Evolutionary conservation across 2,329 filamentous ascomycete species (phyloP), one percentile per base, ranked within the genome.

Genomic region (Fusarium sp.): DNA sequence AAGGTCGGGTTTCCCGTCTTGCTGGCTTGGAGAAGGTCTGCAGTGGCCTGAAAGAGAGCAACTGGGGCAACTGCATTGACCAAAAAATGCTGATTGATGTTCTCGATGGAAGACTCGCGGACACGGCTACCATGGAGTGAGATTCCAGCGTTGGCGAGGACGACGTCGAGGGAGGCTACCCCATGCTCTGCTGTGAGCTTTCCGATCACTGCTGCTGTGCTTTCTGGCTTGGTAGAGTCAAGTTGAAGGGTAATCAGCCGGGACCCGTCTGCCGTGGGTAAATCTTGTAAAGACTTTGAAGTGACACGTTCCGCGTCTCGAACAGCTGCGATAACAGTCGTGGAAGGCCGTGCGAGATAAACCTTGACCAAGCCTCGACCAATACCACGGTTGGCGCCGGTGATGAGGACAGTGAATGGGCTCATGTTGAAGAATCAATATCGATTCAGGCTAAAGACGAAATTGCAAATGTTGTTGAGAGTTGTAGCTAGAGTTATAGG

Each of bases 201-300:
- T 8, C 23, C 52, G 5, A 56, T 31, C 4, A 46, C 56, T 10
- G 16, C 23, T 7, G 16, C 23, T 12, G 56, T 16, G 11, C 53
- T 59, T n/a, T 52, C 44, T 12, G 48, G 9, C 7, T 47, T 15
- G 10, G 30, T n/a, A 0, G 47, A 27, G 18, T 65, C 62, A 6
- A 62, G 13, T 15, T 65, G 52, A 31, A 65, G 50, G 2, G 43
- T n/a, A 18, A 65, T 61, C 3, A 65, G 47, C 3, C 15, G 40
- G 13, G 52, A 44, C 15, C 34, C 47, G 2, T 15, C 28, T 5
- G 15, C 62, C 58, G 48, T 57, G n/a, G 52, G 58, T 3, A 65
- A 36, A 4, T 18, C 0, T 23, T 23, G 18, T 8, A 44, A 27
- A 11, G 41, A 16, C n/a, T 27, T 23, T 12, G 41, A 44, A 8